phyloP scores from a whole-genome alignment of 2,329 filamentous ascomycete species.

The Talaromyces islandicus region DNA sequence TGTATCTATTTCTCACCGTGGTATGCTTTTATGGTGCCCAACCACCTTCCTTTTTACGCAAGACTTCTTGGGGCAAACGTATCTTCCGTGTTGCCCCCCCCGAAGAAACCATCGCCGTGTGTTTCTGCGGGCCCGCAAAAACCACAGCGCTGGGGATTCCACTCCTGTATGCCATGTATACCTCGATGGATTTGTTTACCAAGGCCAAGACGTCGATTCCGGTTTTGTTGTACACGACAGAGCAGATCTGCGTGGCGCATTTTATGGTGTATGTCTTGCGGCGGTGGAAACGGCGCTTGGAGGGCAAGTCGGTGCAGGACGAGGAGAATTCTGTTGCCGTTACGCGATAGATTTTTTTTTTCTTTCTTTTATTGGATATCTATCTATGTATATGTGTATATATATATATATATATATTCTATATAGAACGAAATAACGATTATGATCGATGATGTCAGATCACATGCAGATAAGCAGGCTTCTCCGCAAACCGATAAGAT shows the following conservation, averaged over 20 bases:
- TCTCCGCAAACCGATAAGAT: constrained; percentile 10
- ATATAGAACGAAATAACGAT: no score
- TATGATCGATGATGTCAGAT: neutral
- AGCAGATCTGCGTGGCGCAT: constrained; percentile 35
- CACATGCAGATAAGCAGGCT: constrained; percentile 10
- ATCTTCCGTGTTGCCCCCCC: constrained; percentile 40
- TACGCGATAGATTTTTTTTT: neutral
- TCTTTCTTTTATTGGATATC: neutral
- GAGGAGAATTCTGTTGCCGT: neutral
- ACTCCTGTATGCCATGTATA: constrained; percentile 60
- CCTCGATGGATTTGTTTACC: constrained; percentile 24
- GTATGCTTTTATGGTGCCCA: constrained; percentile 46
- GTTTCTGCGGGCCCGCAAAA: constrained; percentile 69
- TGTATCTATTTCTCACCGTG: constrained; percentile 60
- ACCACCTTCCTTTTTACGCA: constrained; percentile 22
- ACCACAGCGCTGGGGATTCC: constrained; percentile 66
- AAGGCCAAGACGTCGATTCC: constrained; percentile 34
- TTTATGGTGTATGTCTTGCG: constrained; percentile 32
- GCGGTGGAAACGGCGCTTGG: constrained; percentile 19
- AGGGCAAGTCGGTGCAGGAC: neutral
- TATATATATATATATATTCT: neutral
- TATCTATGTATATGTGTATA: neutral
- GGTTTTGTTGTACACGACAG: constrained; percentile 33
- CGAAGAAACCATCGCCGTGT: constrained; percentile 62
- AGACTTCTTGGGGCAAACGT: constrained; percentile 14